Conservation (phyloP, 202 grass and related monocot genomes). For the Musa balbisiana region DNA sequence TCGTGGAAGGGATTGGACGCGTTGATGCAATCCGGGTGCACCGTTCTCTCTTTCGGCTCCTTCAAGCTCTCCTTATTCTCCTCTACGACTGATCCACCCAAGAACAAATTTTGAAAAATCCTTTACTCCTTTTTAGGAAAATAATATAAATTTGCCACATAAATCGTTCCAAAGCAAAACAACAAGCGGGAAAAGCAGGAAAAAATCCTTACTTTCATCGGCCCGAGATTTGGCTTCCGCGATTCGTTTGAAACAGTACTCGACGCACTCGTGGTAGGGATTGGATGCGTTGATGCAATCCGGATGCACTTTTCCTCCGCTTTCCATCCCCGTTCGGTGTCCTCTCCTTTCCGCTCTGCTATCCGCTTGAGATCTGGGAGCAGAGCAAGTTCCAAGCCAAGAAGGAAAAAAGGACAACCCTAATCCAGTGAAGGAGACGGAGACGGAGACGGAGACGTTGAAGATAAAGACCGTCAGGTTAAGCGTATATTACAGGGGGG, state of each 20-base stretch:
- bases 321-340: constrained; percentile 9
- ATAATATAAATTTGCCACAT: not conserved
- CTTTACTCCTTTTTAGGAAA: not conserved
- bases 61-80: not conserved
- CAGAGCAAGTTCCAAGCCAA: not conserved
- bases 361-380: not conserved
- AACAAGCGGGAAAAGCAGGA: not conserved
- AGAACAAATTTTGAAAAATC: not conserved
- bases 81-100: not conserved
- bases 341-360: too few relatives aligned
- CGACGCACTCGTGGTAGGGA: constrained; percentile 69
- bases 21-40: constrained; percentile 66
- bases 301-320: constrained; percentile 55
- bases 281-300: constrained; percentile 87
- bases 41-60: constrained; percentile 26
- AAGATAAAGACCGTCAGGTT: not conserved
- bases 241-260: constrained; percentile 75
- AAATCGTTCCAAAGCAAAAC: too few relatives aligned
- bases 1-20: constrained; percentile 24
- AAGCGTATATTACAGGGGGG: too few relatives aligned
- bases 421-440: too few relatives aligned
- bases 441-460: not conserved
- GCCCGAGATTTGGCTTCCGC: constrained; percentile 35
- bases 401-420: not conserved
- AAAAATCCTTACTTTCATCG: not conserved